Base-by-base conservation (phyloP, 352 stramenopile genomes). In the Globisporangium spinosum region DNA sequence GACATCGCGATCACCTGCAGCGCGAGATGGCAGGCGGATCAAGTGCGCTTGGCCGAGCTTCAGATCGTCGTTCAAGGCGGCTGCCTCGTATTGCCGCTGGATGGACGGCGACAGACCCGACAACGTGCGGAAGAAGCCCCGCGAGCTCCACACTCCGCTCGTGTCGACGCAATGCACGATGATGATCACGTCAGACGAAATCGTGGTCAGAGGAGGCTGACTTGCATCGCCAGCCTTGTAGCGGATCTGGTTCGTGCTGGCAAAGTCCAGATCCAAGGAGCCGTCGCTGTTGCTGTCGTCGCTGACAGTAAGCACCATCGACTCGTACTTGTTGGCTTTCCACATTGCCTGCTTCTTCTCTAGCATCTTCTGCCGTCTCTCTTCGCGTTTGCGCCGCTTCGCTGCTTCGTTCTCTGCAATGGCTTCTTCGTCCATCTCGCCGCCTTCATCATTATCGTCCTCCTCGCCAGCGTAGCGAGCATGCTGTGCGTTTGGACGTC, bases 101-200 rank as follows among this genome's bases (percentile, higher is more conserved):
- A 89, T 78, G 2, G 59, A 20, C 17, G 77, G 77, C 2, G 83
- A 91, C 12, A 90, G 72, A 3, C 54, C 58, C 9, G 83, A 87
- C 20, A 93, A 67, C 7, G 72, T 77, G 22, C 83, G 80, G 22
- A 93, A 93, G 62, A 93, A 93, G n/a, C 85, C 85, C 34, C 83
- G 82, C 10, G 77, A 71, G 43, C 80, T 87, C 85, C 85, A 93
- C 25, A 84, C 76, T 25, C 85, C 85, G 58, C 83, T 91, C 12
- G 77, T 93, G 53, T 93, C 82, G 34, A 91, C 83, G 55, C 83
- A 93, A 32, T 93, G 85, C n/a, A 90, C 77, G 61, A 91, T 79
- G 64, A 93, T 82, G 32, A 74, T 66, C 6, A 71, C 68, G 3
- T 53, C 71, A 0, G 54, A 69, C 1, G 45, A 66, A 9, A 84